These are phyloP conservation scores for Sporothrix pseudoabietina DNA, from an alignment of 2,329 filamentous ascomycete genomes.

Conservation along the genomic window DNA sequence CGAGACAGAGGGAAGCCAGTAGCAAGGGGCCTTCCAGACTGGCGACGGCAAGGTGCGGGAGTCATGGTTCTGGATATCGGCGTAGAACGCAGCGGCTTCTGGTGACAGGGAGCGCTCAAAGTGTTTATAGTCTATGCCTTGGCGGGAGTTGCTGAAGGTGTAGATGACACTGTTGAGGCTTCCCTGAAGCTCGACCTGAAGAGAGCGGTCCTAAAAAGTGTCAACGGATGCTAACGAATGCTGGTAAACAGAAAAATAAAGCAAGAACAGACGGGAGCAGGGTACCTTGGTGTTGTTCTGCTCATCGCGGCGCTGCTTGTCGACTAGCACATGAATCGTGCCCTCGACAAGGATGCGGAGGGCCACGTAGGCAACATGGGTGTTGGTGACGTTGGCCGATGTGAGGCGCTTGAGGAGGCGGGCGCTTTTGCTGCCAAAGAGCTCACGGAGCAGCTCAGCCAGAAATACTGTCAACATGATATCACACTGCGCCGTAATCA, in stretches of 20 bases:
- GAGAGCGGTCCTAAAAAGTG: slow-evolving; percentile 23
- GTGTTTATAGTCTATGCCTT: slow-evolving; percentile 8
- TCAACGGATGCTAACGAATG: not conserved
- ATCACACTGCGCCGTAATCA: slow-evolving; percentile 35
- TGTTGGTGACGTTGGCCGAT: slow-evolving; percentile 20
- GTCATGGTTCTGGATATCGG: not conserved
- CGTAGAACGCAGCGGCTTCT: slow-evolving; percentile 10
- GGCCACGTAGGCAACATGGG: slow-evolving; percentile 33
- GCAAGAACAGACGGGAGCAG: not conserved
- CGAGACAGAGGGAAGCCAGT: slow-evolving; percentile 2
- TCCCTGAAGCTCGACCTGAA: slow-evolving; percentile 29
- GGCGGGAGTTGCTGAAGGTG: slow-evolving; percentile 20
- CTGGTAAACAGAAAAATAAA: not conserved
- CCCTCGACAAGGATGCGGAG: slow-evolving; percentile 32
- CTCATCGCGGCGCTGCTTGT: slow-evolving; percentile 34
- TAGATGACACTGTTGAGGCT: slow-evolving; percentile 29
- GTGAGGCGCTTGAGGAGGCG: slow-evolving; percentile 21
- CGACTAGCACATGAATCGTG: slow-evolving; percentile 31
- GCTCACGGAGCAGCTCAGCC: slow-evolving; percentile 18
- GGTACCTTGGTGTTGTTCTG: slow-evolving; percentile 31
- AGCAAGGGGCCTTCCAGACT: slow-evolving; percentile 20
- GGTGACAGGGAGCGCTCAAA: not conserved
- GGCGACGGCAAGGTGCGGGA: not conserved
- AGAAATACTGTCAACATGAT: slow-evolving; percentile 30
- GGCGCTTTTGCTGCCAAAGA: slow-evolving; percentile 28